These are phyloP conservation scores for Sporisorium exsertum DNA, from an alignment of 1,284 basidiomycete genomes.

Conservation along the genomic window DNA sequence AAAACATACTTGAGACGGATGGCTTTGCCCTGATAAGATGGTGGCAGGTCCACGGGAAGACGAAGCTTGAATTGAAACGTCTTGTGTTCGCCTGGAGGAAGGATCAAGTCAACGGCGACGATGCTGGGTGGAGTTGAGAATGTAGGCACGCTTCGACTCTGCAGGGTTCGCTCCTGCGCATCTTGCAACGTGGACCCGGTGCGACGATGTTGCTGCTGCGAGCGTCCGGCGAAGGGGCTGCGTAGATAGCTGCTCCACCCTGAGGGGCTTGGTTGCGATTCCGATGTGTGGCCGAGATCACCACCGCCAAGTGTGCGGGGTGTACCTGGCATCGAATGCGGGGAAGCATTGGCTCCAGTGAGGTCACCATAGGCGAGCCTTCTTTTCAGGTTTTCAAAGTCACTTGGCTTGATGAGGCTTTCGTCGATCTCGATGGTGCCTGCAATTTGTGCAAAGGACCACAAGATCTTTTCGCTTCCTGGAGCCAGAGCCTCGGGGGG, in stretches of 20 bases:
- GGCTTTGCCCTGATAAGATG: constrained; percentile 85
- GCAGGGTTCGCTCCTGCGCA: constrained; percentile 63
- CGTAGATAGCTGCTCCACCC: constrained; percentile 41
- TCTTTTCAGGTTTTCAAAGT: constrained; percentile 70
- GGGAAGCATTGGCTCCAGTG: constrained; percentile 52
- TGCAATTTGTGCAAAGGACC: constrained; percentile 85
- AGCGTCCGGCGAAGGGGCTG: constrained; percentile 21
- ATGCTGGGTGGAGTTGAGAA: constrained; percentile 84
- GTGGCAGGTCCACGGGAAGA: constrained; percentile 79
- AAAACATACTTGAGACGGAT: constrained; percentile 90
- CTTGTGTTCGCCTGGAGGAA: constrained; percentile 82
- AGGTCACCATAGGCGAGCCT: constrained; percentile 64
- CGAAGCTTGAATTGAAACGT: constrained; percentile 71
- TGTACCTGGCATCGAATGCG: constrained; percentile 35
- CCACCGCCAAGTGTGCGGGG: constrained; percentile 59
- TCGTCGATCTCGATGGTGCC: constrained; percentile 75
- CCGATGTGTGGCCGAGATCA: constrained; percentile 54
- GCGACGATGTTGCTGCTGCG: constrained; percentile 58
- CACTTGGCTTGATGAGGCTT: constrained; percentile 69
- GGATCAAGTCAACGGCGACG: constrained; percentile 82
- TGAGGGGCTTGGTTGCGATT: constrained; percentile 17
- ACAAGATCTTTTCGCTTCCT: constrained; percentile 80
- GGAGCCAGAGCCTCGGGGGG: constrained; percentile 45
- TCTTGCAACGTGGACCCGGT: constrained; percentile 77
- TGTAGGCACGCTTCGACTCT: constrained; percentile 76